These are phyloP conservation scores for Cyberlindnera misumaiensis DNA, from an alignment of 805 yeast genomes.

Conservation along the genomic window DNA sequence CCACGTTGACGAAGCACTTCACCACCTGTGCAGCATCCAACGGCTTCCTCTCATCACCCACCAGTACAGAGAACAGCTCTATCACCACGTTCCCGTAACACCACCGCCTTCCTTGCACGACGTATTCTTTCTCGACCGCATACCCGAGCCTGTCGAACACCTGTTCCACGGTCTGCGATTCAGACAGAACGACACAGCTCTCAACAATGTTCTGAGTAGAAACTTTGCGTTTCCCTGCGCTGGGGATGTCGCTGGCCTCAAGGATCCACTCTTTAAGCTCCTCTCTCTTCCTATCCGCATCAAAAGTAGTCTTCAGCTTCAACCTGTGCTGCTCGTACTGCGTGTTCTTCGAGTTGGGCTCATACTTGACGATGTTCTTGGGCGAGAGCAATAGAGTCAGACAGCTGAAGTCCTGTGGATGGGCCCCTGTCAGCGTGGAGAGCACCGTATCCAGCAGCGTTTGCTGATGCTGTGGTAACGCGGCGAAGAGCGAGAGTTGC, in stretches of 20 bases:
- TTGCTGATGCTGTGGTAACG: conserved; percentile 10
- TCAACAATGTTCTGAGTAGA: conserved; percentile 65
- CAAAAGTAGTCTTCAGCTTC: conserved; percentile 13
- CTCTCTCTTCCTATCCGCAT: conserved; percentile 1
- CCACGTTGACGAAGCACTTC: conserved; percentile 64
- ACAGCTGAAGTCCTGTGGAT: conserved; percentile 7
- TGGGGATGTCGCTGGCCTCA: conserved; percentile 65
- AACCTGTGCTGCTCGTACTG: conserved; percentile 23
- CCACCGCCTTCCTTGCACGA: conserved; percentile 55
- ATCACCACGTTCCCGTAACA: conserved; percentile 52
- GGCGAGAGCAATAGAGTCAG: conserved; percentile 18
- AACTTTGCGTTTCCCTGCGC: conserved; percentile 62
- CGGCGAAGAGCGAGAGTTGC: conserved; percentile 20
- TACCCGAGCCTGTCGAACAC: conserved; percentile 66
- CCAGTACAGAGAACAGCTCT: conserved; percentile 45
- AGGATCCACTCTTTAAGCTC: conserved; percentile 45
- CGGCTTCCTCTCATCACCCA: conserved; percentile 24
- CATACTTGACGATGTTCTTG: conserved; percentile 20
- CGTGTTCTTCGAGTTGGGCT: conserved; percentile 21
- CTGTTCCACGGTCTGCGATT: conserved; percentile 27
- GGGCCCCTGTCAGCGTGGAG: conserved; percentile 18
- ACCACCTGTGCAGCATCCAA: conserved; percentile 44
- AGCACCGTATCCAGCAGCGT: conserved; percentile 17
- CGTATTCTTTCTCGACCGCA: conserved; percentile 51
- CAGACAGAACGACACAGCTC: conserved; percentile 28